Evolutionary conservation across 768 basidiomycete species (phyloP), one percentile per base, ranked within the genome.

Genomic region (Tulasnella sp.): DNA sequence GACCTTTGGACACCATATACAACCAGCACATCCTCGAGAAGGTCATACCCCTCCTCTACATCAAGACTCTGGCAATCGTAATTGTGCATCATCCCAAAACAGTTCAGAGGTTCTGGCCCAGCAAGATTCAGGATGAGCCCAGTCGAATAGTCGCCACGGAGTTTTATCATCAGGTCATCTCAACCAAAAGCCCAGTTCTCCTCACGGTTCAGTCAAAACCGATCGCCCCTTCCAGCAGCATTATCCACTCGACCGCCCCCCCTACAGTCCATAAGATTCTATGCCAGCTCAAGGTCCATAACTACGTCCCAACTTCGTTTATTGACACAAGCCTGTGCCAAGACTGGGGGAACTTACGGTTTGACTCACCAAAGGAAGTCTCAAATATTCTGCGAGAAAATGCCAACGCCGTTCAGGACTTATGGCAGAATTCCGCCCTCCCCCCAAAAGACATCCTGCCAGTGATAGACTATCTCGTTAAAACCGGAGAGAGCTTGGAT

Each of bases 111-210:
- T 75, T 27, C 40, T 75, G 74, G 74, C 74, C 74, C 79, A 82
- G 3, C 0, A 74, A 85, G 27, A 82, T 88, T 8, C 88, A 88
- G 0, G 83, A 82, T 0, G 74, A 14, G 27, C 48, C 48, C 10
- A 39, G 48, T 34, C 74, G 42, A 46, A 14, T 46, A 2, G 24
- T 75, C n/a, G 40, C 6, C n/a, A n/a, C 58, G 8, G n/a, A 39
- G 40, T 75, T 88, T 1, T 89, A 89, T 75, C 79, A 87, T 24
- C 85, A 81, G 39, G 82, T 89, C 31, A 82, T 89, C 18, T 18
- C 52, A 19, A 58, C 79, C 34, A 86, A 87, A 24, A n/a, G 48
- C 9, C 40, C 19, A 24, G 18, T 75, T 31, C 48, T 42, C 48
- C 74, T 42, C n/a, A 75, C 8, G 5, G 36, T 19, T 5, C 21